Percentiles rank a stretch among this genome's conserved stretches.
Evolutionary conservation across 805 yeast species (phyloP).

Genomic region (Saccharomycopsis fodiens): DNA sequence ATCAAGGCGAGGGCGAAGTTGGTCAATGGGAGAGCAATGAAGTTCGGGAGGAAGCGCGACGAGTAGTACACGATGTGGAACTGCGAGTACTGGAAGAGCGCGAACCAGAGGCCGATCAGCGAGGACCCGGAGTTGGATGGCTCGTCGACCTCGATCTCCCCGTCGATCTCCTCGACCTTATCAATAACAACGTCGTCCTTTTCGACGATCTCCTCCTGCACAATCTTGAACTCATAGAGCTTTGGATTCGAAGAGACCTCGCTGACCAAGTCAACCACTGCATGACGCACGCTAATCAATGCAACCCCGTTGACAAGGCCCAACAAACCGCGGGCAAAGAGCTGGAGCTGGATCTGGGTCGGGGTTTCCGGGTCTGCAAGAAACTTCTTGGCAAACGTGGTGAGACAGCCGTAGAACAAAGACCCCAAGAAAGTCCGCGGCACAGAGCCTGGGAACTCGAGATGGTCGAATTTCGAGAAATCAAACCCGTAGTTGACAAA

Average conservation of each 20-base stretch:
- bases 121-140: conserved; percentile 18
- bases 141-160: background rate
- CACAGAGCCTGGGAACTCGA: conserved; percentile 78
- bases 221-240: conserved; percentile 12
- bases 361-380: conserved; percentile 20
- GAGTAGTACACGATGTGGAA: conserved; percentile 77
- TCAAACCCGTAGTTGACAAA: conserved; percentile 52
- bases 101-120: conserved; percentile 54
- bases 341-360: conserved; percentile 45
- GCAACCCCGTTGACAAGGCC: conserved; percentile 55
- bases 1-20: conserved; percentile 45
- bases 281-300: conserved; percentile 43
- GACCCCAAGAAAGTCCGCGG: conserved; percentile 82
- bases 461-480: conserved; percentile 57
- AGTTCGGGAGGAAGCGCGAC: conserved; percentile 86
- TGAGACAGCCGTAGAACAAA: conserved; percentile 39
- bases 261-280: conserved; percentile 23
- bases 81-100: conserved; percentile 52
- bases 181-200: conserved; percentile 18
- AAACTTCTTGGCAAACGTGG: conserved; percentile 31
- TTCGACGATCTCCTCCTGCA: conserved; percentile 17
- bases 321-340: conserved; percentile 48
- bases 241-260: conserved; percentile 23
- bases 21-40: conserved; percentile 70
- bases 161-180: conserved; percentile 8